A percentile compares a stretch with the other conserved stretches of the same genome.
Conservation (phyloP, 148 eudicot species). For the Chenopodium quinoa region DNA sequence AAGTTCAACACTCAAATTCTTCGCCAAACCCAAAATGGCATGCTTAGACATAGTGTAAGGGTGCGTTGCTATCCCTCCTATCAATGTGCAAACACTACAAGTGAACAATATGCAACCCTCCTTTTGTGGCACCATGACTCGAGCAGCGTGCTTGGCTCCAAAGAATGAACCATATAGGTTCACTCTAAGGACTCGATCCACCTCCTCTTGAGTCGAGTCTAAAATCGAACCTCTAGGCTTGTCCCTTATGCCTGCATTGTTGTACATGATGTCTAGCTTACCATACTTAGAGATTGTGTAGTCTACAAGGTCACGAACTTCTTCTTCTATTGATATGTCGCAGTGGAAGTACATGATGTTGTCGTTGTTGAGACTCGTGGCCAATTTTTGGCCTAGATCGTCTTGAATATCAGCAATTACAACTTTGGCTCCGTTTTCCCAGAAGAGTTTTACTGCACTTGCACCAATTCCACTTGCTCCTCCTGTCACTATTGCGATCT, state of each 20-base stretch:
- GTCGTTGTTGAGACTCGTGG: conserved; percentile 36
- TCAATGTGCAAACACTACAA: conserved; percentile 33
- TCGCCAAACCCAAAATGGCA: conserved; percentile 42
- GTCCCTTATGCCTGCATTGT: conserved; percentile 42
- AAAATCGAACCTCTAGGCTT: conserved; percentile 28
- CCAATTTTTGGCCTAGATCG: conserved; percentile 39
- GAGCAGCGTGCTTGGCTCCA: conserved; percentile 60
- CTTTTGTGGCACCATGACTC: conserved; percentile 41
- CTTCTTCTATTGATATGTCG: conserved; percentile 42
- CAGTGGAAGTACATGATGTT: conserved; percentile 45
- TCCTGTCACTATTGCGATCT: conserved; percentile 77
- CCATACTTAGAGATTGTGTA: conserved; percentile 30
- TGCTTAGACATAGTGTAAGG: conserved; percentile 43
- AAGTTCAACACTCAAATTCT: conserved; percentile 44
- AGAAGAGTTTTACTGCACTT: conserved; percentile 47
- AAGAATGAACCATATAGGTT: conserved; percentile 47
- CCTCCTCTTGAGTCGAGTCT: conserved; percentile 19
- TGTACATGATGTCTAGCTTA: conserved; percentile 47
- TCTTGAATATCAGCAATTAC: conserved; percentile 63
- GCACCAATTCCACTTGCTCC: conserved; percentile 81
- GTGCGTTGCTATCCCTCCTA: conserved; percentile 36
- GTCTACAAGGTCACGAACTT: conserved; percentile 26
- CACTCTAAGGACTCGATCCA: conserved; percentile 36
- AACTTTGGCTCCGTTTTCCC: conserved; percentile 67
- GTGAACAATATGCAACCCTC: conserved; percentile 54